Evolutionary conservation across 176 grass and related monocot species (phyloP).

Genomic region (Hsuehochloa calcarea): DNA sequence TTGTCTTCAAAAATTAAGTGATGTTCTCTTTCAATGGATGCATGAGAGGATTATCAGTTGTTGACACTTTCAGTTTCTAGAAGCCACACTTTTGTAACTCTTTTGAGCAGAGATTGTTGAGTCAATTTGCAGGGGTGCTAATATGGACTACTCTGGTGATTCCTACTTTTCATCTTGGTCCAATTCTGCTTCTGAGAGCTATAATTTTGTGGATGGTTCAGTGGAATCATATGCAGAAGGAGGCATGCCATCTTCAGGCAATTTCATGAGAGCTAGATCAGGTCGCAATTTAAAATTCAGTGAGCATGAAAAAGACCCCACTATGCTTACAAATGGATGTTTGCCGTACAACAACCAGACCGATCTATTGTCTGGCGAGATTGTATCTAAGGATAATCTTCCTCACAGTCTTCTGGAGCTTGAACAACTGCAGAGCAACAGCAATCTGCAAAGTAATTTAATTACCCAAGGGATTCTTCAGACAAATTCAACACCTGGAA

Average conservation of each 20-base stretch:
- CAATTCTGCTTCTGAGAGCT: slow-evolving; percentile 39
- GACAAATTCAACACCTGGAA: slow-evolving; percentile 29
- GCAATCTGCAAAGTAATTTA: slow-evolving; percentile 34
- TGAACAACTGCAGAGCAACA: slow-evolving; percentile 39
- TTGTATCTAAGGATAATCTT: slow-evolving; percentile 31
- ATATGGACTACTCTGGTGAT: slow-evolving; percentile 40
- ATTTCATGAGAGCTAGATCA: slow-evolving; percentile 35
- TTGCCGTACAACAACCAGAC: slow-evolving; percentile 16
- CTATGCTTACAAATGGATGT: slow-evolving; percentile 31
- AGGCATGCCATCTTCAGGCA: slow-evolving; percentile 33
- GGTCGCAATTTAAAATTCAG: slow-evolving; percentile 33
- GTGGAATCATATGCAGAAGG: slow-evolving; percentile 36
- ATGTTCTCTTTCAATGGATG: slow-evolving; percentile 21
- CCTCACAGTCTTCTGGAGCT: slow-evolving; percentile 21
- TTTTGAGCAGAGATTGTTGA: slow-evolving; percentile 20
- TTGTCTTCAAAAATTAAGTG: not conserved
- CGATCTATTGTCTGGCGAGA: slow-evolving; percentile 27
- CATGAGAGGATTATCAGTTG: slow-evolving; percentile 15
- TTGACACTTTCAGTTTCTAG: slow-evolving; percentile 14
- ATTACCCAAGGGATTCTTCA: slow-evolving; percentile 16
- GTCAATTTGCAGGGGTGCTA: not conserved
- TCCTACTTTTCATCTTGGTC: slow-evolving; percentile 51
- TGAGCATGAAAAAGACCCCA: slow-evolving; percentile 26
- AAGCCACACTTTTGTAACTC: not conserved
- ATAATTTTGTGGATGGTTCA: slow-evolving; percentile 43